Base-by-base conservation (phyloP, 345 rosid species). In the Eutrema heterophyllum region DNA sequence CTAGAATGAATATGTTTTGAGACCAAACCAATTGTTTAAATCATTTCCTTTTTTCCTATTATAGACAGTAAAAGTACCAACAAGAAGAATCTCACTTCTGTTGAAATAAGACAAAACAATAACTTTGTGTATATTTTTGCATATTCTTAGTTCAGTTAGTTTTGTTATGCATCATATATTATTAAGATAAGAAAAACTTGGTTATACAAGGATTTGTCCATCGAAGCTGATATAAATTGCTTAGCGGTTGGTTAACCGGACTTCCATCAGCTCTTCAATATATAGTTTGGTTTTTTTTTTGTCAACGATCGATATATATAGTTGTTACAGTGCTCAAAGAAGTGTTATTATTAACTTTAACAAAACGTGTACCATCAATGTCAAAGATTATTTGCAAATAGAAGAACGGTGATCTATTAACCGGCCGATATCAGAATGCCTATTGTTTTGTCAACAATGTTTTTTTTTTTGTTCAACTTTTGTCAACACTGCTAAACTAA, bases 21-120 rank as follows among this genome's bases (percentile, higher is more conserved):
- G 70, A 64, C 71, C 49, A 73, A 54, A 64, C 39, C 15, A 73
- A 55, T 45, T 72, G 33, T 64, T 73, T 64, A 21, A 38, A 27
- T 66, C 15, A 5, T 56, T 63, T 63, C 54, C 15, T 4, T 27
- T 39, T 67, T 38, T 21, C 11, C 9, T 5, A 26, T 11, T 12
- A 24, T 26, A 46, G 58, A 70, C 49, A 36, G 15, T n/a, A 59
- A 56, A 56, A 43, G 27, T 36, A 14, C 21, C 6, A 24, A 44
- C 57, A 24, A 14, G 27, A 46, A 26, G 44, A 33, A 57, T 33
- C 46, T 70, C 36, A 45, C 66, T 35, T 55, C 4, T 54, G 44
- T 69, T 45, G 32, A 15, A 54, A 41, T 12, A 8, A 15, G 41
- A 12, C 30, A 50, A 35, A 52, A 7, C 44, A 45, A 45, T 11